phyloP scores from a whole-genome alignment of 2,329 filamentous ascomycete species.

The Diaporthe vexans region DNA sequence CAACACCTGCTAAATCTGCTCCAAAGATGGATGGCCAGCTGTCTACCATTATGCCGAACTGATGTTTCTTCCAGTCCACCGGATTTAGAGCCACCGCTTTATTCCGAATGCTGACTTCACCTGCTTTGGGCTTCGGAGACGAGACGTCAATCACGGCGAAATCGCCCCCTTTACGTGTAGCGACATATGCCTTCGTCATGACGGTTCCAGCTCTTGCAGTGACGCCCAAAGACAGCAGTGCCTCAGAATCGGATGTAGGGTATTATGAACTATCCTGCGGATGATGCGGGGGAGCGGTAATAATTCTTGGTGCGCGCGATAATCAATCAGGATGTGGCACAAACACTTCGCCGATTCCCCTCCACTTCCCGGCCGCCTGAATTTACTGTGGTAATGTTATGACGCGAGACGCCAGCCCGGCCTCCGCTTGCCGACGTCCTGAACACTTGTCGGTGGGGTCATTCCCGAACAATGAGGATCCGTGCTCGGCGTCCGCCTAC shows the following conservation, averaged over 20 bases:
- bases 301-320: neutral
- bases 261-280: no score
- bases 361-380: slow-evolving; percentile 1
- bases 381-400: neutral
- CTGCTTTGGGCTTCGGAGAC: slow-evolving; percentile 38
- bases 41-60: no score
- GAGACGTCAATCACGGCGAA: slow-evolving; percentile 37
- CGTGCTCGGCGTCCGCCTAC: no score
- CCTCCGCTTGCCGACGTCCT: slow-evolving; percentile 9
- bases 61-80: no score
- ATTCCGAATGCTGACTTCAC: no score
- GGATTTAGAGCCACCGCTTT: no score
- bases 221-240: fast-evolving
- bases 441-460: neutral
- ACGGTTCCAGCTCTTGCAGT: neutral
- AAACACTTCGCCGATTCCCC: neutral
- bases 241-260: no score
- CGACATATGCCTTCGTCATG: slow-evolving; percentile 14
- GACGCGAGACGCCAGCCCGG: neutral
- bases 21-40: no score
- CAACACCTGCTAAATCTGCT: no score
- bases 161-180: slow-evolving; percentile 25
- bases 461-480: neutral
- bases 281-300: no score
- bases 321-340: neutral